These are phyloP conservation scores for Chlorella vulgaris DNA, from an alignment of 139 green algal genomes.

Conservation along the genomic window DNA sequence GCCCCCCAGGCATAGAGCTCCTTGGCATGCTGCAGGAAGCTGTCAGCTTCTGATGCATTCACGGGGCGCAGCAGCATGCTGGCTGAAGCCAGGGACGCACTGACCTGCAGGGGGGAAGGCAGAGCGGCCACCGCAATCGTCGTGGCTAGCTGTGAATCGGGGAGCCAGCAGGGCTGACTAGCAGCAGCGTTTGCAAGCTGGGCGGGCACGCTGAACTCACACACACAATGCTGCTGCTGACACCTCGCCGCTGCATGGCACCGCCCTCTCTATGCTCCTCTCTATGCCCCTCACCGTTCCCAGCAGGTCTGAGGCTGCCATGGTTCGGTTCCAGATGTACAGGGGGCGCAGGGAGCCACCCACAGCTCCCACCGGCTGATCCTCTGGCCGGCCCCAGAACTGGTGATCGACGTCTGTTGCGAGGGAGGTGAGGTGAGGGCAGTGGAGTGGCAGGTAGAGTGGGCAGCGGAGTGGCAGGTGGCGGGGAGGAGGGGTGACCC, in stretches of 20 bases:
- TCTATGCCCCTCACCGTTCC: constrained; percentile 20
- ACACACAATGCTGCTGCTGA: no score
- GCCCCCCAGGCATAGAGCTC: constrained; percentile 54
- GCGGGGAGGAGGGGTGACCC: no score
- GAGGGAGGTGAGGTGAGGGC: not conserved
- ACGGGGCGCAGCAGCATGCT: not conserved
- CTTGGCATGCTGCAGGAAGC: constrained; percentile 44
- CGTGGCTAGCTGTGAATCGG: not conserved
- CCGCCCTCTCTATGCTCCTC: no score
- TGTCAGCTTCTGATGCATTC: constrained; percentile 39
- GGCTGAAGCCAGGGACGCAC: constrained; percentile 27
- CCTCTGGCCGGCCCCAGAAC: constrained; percentile 39
- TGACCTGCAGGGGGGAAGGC: not conserved
- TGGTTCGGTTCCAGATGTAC: constrained; percentile 25
- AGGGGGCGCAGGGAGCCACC: not conserved
- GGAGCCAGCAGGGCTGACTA: no score
- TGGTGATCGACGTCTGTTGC: constrained; percentile 34
- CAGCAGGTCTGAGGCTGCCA: constrained; percentile 25
- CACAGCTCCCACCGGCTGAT: constrained; percentile 36
- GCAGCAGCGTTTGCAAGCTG: no score
- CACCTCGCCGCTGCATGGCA: no score
- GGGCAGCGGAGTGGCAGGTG: no score
- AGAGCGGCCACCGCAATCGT: not conserved
- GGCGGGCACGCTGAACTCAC: no score
- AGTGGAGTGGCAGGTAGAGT: not conserved